Base-by-base conservation (phyloP, 345 rosid genomes). In the Zanthoxylum bungeanum region DNA sequence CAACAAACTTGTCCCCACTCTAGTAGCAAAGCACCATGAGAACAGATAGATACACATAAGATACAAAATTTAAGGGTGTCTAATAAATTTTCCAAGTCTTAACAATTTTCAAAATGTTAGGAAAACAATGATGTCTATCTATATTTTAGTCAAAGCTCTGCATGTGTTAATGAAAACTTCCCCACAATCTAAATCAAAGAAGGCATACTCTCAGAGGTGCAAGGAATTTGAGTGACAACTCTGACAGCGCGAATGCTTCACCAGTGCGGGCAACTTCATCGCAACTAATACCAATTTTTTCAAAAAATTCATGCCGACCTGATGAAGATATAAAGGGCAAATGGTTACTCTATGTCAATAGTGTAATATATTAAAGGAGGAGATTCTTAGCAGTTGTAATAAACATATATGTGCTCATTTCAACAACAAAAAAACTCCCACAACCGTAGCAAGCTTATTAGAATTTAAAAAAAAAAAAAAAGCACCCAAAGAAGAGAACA, bases 261-360 rank as follows among this genome's bases (percentile, higher is more conserved):
- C 95, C 88, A 56, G 82, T 77, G 51, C 93, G 89, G 16, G 97
- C 94, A 72, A 91, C 87, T 40, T 75, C 87, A 62, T 93, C 93
- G 70, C 91, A 85, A 80, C 77, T 79, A 50, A 90, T 36, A 55
- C 97, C 97, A 27, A 88, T 83, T 62, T 74, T 84, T 67, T 94
- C 97, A 21, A 94, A 39, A 64, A 88, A 81, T 78, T 90, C 98
- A 60, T 88, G 97, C 63, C 97, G 88, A 76, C 87, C 98, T 91
- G 75, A 47, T 57, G 47, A 69, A 67, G 40, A 75, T 10, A n/a
- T 52, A 14, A n/a, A n/a, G n/a, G n/a, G n/a, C n/a, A n/a, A n/a
- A n/a, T n/a, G n/a, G n/a, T n/a, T n/a, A n/a, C n/a, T n/a, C n/a
- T n/a, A n/a, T n/a, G n/a, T n/a, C n/a, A n/a, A n/a, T n/a, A n/a